phyloP scores from a whole-genome alignment of 345 rosid species.

The Aegle marmelos region DNA sequence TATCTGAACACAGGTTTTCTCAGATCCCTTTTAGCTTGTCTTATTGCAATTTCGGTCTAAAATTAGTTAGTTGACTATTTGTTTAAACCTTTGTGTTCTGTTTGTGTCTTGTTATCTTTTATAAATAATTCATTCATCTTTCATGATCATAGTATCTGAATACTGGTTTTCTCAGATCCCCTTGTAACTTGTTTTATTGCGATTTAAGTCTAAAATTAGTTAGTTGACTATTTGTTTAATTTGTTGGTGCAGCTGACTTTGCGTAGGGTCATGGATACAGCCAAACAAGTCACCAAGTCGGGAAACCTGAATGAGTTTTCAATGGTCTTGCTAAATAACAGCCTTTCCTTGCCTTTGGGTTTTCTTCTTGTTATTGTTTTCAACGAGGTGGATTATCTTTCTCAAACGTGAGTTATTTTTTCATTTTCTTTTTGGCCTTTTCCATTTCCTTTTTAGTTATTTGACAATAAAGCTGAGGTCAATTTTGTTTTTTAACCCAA shows the following conservation, averaged over 20 bases:
- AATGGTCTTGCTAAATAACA: constrained; percentile 94
- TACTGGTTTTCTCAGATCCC: constrained; percentile 1
- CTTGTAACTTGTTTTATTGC: background rate
- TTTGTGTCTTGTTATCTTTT: background rate
- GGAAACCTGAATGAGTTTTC: constrained; percentile 95
- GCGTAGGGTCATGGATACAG: constrained; percentile 95
- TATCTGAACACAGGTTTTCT: constrained; percentile 4
- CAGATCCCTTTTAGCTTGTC: constrained; percentile 1
- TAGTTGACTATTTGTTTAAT: constrained; percentile 14
- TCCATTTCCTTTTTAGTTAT: constrained; percentile 4
- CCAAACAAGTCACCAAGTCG: constrained; percentile 83
- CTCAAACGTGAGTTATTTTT: constrained; percentile 56
- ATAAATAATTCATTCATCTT: background rate
- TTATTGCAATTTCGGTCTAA: background rate
- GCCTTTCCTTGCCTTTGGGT: constrained; percentile 89
- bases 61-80: constrained; percentile 11
- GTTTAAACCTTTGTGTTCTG: background rate
- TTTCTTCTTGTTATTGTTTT: constrained; percentile 64
- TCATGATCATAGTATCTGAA: background rate
- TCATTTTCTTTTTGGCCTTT: background rate
- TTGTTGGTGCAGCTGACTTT: constrained; percentile 70
- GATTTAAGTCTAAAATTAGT: background rate
- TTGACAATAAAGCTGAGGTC: background rate
- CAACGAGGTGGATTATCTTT: constrained; percentile 85
- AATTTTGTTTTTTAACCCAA: background rate